Base-by-base conservation (phyloP, 2,329 filamentous ascomycete species). In the Ceratocystis eucalypticola region DNA sequence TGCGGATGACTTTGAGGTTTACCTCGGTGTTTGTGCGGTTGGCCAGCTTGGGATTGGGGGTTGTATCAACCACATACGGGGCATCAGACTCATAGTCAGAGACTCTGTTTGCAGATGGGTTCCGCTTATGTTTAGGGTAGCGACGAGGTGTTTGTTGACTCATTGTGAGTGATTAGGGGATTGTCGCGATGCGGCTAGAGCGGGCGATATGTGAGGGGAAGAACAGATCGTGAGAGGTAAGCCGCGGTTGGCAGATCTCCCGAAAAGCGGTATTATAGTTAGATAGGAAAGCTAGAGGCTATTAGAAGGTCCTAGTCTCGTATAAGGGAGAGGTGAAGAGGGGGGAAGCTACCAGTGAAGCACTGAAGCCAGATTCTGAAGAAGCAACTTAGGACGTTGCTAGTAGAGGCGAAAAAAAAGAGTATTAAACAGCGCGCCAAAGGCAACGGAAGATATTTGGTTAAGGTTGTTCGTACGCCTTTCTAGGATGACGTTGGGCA, bases 1-100 rank as follows among this genome's bases (percentile, higher is more conserved):
- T 88, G 68, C 83, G 86, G 45, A 97, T 81, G 48, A 96, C 93
- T 62, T 84, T 81, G 70, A 96, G 81, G 78, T 97, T 97, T 72
- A 97, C 86, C 70, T 95, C 88, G 66, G 88, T 88, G 75, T 92
- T 94, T 69, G 87, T 87, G 70, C 89, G 86, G 74, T 79, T 83
- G 64, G 76, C 80, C 72, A 77, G 81, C 45, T 74, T 78, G 71
- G 75, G 68, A 71, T 75, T 67, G 70, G 76, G 71, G 72, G 77
- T 74, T 62, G 73, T 69, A 62, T 77, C 75, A 71, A 76, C 71
- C 72, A 83, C 81, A 70, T 77, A 75, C 41, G 79, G 79, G 22
- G 80, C 81, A 73, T 88, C 86, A 69, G 85, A 87, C 71, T 88
- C 85, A 76, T 88, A 87, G 75, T 88, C 85, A 61, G 81, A 82